Evolutionary conservation across 176 grass and related monocot species (phyloP), one percentile per base, ranked within the genome.

Genomic region (Typha latifolia): DNA sequence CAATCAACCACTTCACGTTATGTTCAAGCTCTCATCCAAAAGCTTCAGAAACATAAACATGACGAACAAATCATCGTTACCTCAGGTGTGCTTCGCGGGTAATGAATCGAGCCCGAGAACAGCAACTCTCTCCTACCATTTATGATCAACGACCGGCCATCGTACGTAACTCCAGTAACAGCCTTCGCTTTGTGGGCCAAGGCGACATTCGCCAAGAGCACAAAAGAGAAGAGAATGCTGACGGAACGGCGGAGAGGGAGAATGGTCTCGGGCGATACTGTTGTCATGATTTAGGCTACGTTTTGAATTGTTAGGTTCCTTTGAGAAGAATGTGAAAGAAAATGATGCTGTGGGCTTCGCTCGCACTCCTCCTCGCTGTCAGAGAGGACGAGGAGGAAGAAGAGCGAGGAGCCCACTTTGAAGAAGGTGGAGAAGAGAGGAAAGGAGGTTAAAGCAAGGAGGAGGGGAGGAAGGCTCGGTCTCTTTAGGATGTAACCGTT

Each of bases 31-130:
- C 53, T 59, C 16, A 2, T 59, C 20, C 53, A 16, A 16, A 0
- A 9, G 53, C 53, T 59, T 21, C 16, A 19, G 22, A 3, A 59
- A 13, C 13, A 48, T 49, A 21, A 71, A 37, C 20, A 79, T 26
- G 21, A 56, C 14, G 43, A 12, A 48, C 12, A 31, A 61, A 62
- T 18, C 66, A 49, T 10, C 48, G 14, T 19, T 62, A 84, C 64
- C 12, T 80, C 77, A 4, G 80, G 72, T 3, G 82, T 85, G 82
- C 92, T 96, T 19, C 87, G 74, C 22, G 88, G 82, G 77, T 91
- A 96, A 71, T 96, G 92, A 72, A 96, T 89, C 32, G 87, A 88
- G 0, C 92, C 92, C 9, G 85, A 89, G 68, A 91, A 96, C 79
- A 96, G 72, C 19, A 91, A 43, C 78, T 86, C 70, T 32, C 92